These are phyloP conservation scores for Pontederia crassipes DNA, from an alignment of 176 grass and related monocot genomes.

Conservation along the genomic window DNA sequence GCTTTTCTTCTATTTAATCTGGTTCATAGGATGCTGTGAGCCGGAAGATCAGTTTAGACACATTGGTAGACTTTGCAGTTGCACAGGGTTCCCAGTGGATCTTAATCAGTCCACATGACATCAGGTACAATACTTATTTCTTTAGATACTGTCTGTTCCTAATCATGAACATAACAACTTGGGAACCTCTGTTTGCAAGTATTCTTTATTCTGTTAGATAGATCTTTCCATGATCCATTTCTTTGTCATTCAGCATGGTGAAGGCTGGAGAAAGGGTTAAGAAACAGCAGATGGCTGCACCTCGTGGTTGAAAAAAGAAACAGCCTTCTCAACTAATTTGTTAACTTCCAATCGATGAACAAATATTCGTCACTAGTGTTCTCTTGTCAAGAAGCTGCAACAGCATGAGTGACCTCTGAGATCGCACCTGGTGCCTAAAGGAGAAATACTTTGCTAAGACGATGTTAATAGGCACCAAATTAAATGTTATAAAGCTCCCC, in stretches of 20 bases:
- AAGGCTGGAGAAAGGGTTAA: constrained; percentile 63
- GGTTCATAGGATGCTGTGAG: constrained; percentile 78
- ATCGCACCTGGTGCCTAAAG: too few species aligned
- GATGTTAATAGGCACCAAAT: not conserved
- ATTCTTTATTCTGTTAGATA: not conserved
- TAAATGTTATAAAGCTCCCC: not conserved
- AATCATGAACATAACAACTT: too few species aligned
- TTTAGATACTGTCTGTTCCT: not conserved
- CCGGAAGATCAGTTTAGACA: constrained; percentile 93
- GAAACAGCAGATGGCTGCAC: constrained; percentile 93
- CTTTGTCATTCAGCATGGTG: constrained; percentile 54
- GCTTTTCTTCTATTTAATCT: not conserved
- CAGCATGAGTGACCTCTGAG: too few species aligned
- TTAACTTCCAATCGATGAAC: too few species aligned
- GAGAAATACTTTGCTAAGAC: too few species aligned
- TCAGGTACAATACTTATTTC: constrained; percentile 36
- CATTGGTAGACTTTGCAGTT: constrained; percentile 73
- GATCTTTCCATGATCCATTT: not conserved
- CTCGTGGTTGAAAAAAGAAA: constrained; percentile 41
- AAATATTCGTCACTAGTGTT: too few species aligned
- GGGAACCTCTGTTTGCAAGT: not conserved
- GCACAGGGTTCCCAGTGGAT: constrained; percentile 86
- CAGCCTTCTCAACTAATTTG: too few species aligned
- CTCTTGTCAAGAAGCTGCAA: too few species aligned
- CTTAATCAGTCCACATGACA: constrained; percentile 90